Percentiles rank a stretch among this genome's conserved stretches.
Evolutionary conservation across 139 green algal genomes (phyloP).

Genomic region (Closterium sp.): DNA sequence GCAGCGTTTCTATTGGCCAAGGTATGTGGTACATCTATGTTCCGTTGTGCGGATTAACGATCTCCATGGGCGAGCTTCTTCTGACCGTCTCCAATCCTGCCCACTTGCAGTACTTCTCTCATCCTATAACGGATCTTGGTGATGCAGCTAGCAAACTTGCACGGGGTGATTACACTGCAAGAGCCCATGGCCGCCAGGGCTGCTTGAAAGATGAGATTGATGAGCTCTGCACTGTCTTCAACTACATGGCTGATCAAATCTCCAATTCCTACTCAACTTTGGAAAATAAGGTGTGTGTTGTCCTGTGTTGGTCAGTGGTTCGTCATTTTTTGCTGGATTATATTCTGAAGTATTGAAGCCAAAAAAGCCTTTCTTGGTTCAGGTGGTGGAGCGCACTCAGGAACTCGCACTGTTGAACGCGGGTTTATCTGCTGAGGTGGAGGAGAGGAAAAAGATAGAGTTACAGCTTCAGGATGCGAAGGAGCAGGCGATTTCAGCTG

Average conservation of each 20-base stretch:
- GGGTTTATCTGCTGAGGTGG: neutral
- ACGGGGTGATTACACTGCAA: neutral
- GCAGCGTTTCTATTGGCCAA: neutral
- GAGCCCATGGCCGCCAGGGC: neutral
- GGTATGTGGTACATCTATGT: neutral
- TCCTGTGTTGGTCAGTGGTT: neutral
- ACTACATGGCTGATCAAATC: conserved; percentile 40
- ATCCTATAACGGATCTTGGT: neutral
- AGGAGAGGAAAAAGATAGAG: neutral
- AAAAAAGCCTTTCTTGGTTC: neutral
- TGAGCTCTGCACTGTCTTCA: conserved; percentile 24
- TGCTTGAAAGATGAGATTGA: conserved; percentile 34
- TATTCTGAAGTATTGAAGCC: neutral
- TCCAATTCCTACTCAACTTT: conserved; percentile 10
- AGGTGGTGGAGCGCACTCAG: conserved; percentile 5
- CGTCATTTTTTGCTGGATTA: neutral
- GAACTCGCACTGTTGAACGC: neutral
- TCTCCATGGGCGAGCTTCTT: no score
- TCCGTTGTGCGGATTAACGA: no score
- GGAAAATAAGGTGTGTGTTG: conserved; percentile 17
- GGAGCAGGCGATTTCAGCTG: neutral
- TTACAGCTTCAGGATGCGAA: conserved; percentile 3
- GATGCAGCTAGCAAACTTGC: neutral
- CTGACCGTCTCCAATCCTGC: neutral
- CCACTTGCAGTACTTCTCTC: neutral